Conservation (phyloP, 2,329 filamentous ascomycete species). For the Cladobotryum protrusum region DNA sequence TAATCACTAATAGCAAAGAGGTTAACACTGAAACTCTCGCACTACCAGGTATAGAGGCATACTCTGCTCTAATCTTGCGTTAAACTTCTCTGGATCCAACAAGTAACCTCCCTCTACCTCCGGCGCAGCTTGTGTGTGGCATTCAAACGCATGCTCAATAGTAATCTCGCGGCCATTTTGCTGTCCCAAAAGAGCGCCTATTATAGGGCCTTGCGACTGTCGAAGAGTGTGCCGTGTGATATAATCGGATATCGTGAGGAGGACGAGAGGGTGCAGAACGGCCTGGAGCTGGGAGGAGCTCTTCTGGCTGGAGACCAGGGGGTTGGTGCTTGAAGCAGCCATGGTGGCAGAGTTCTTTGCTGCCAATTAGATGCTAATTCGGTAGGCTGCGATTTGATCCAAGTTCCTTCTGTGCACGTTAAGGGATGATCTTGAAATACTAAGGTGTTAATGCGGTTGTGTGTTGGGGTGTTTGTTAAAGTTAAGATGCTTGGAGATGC, state of each 20-base stretch:
- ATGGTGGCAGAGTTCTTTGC: slow-evolving; percentile 29
- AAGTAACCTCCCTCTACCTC: slow-evolving; percentile 50
- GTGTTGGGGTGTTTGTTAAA: no score
- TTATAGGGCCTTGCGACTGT: slow-evolving; percentile 65
- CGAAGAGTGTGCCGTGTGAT: slow-evolving; percentile 86
- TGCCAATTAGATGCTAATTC: neutral
- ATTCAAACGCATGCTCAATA: slow-evolving; percentile 89
- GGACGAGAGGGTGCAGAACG: slow-evolving; percentile 85
- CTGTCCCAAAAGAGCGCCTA: slow-evolving; percentile 84
- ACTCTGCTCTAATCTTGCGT: slow-evolving; percentile 78
- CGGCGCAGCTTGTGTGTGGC: slow-evolving; percentile 46
- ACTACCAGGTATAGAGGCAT: slow-evolving; percentile 26
- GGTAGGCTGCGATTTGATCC: neutral
- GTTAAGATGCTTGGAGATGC: no score
- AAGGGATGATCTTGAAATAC: neutral
- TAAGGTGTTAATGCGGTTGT: neutral
- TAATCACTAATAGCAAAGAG: slow-evolving; percentile 58
- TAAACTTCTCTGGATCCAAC: slow-evolving; percentile 68
- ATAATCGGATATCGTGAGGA: slow-evolving; percentile 95
- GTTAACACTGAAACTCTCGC: slow-evolving; percentile 1
- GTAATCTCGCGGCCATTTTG: slow-evolving; percentile 88
- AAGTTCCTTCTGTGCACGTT: neutral
- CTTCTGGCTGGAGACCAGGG: slow-evolving; percentile 60
- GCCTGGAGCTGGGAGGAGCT: slow-evolving; percentile 68
- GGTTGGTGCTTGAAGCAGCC: slow-evolving; percentile 42